Conservation (phyloP, 192 early-diverging fungal species). For the Coemansia sp. region DNA sequence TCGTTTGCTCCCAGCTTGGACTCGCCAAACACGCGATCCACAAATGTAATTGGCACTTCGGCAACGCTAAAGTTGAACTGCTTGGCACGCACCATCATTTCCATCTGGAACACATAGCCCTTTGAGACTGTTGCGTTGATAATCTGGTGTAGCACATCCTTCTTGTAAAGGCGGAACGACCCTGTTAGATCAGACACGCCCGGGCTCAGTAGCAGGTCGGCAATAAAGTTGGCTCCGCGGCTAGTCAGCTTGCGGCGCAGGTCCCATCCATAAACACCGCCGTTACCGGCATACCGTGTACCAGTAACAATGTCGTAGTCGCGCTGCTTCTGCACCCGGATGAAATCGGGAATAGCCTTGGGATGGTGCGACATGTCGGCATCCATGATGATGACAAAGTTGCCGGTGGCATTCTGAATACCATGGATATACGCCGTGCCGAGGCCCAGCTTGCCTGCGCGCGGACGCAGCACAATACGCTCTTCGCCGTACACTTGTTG, state of each 20-base stretch:
- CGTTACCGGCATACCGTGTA: slow-evolving; percentile 82
- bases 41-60: slow-evolving; percentile 97
- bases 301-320: slow-evolving; percentile 94
- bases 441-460: slow-evolving; percentile 93
- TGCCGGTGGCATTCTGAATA: slow-evolving; percentile 88
- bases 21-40: slow-evolving; percentile 97
- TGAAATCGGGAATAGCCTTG: slow-evolving; percentile 95
- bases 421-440: slow-evolving; percentile 97
- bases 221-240: slow-evolving; percentile 96
- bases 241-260: slow-evolving; percentile 93
- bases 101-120: slow-evolving; percentile 99
- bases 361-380: slow-evolving; percentile 99
- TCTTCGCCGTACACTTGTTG: slow-evolving; percentile 82
- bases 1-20: slow-evolving; percentile 93
- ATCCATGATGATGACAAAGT: slow-evolving; percentile 98
- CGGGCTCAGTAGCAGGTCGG: slow-evolving; percentile 81
- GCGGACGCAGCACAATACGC: slow-evolving; percentile 86
- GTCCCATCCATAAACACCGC: slow-evolving; percentile 98
- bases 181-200: slow-evolving; percentile 94
- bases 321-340: slow-evolving; percentile 77
- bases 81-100: slow-evolving; percentile 98
- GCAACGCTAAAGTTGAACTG: slow-evolving; percentile 86
- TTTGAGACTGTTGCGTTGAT: slow-evolving; percentile 89
- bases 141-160: slow-evolving; percentile 78
- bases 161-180: slow-evolving; percentile 94